phyloP scores from a whole-genome alignment of 2,329 filamentous ascomycete species.

The Diaporthe ampelina region DNA sequence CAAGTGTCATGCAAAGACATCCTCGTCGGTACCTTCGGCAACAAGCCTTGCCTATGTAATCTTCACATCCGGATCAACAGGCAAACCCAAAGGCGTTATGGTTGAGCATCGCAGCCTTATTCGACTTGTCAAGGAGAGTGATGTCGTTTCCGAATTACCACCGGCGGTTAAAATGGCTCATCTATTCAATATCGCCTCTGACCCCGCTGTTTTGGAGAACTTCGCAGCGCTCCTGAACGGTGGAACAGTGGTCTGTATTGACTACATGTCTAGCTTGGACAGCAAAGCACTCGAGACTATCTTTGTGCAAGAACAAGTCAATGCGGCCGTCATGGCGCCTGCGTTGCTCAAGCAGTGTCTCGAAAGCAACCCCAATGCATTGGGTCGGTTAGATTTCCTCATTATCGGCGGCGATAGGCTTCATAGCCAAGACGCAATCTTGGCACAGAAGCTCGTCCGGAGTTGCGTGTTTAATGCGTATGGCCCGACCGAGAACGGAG shows the following conservation, averaged over 20 bases:
- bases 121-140: neutral
- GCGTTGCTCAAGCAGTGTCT: neutral
- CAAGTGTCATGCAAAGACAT: neutral
- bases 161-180: neutral
- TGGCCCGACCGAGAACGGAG: neutral
- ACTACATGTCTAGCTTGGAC: neutral
- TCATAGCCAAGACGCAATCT: neutral
- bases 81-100: conserved; percentile 12
- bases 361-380: neutral
- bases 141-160: neutral
- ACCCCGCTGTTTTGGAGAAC: conserved; percentile 9
- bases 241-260: conserved; percentile 4
- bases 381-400: neutral
- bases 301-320: conserved; percentile 1
- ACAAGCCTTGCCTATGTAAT: neutral
- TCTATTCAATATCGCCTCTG: conserved; percentile 6
- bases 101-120: conserved; percentile 7
- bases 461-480: conserved; percentile 4
- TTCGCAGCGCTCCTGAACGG: conserved; percentile 8
- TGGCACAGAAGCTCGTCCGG: neutral
- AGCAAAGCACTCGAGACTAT: conserved; percentile 1
- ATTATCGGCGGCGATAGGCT: neutral
- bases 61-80: conserved; percentile 5
- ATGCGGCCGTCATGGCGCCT: conserved; percentile 5
- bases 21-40: neutral